Base-by-base conservation (phyloP, 495 filamentous ascomycete species). In the Hypoxylon perforatum region DNA sequence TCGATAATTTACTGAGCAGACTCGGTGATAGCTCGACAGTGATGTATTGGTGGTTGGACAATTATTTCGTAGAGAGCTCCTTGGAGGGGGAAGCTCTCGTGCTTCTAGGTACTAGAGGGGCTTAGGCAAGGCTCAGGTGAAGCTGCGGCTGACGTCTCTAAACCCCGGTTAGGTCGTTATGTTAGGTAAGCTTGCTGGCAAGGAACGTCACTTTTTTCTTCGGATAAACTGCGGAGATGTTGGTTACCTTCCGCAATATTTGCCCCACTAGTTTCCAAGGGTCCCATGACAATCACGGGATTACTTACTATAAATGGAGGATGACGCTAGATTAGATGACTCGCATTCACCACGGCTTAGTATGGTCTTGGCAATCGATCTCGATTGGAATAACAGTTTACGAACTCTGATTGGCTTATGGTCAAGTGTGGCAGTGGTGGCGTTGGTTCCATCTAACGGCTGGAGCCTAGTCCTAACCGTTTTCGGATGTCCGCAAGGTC, bases 111-210 rank as follows among this genome's bases (percentile, higher is more conserved):
- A 22, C 21, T 54, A 36, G 44, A 50, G 55, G 35, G 54, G 54
- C 53, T 68, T 25, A 42, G 39, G 18, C 35, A 18, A 48, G 63
- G 56, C 41, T 65, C 33, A 23, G 45, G 28, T 46, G 42, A 19
- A 53, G 41, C 65, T 69, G 50, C 63, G 60, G 60, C 53, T 63
- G 65, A 59, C 41, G 55, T 63, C 49, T 51, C 55, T 36, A 52
- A 63, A 46, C 25, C 25, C 25, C 25, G n/a, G n/a, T n/a, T n/a
- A n/a, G n/a, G n/a, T n/a, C n/a, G 25, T 28, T 28, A 3, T 3
- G 25, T 28, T 28, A 28, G 25, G 25, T 28, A 28, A 28, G 25
- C n/a, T 62, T 52, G 61, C 50, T 56, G 58, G 45, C 42, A 25
- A 53, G 61, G 14, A 47, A 60, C 62, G 62, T 65, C 55, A 65